Evolutionary conservation across 257 asterid genomes (phyloP), one percentile per base, ranked within the genome.

Genomic region (Solanum rostratum): DNA sequence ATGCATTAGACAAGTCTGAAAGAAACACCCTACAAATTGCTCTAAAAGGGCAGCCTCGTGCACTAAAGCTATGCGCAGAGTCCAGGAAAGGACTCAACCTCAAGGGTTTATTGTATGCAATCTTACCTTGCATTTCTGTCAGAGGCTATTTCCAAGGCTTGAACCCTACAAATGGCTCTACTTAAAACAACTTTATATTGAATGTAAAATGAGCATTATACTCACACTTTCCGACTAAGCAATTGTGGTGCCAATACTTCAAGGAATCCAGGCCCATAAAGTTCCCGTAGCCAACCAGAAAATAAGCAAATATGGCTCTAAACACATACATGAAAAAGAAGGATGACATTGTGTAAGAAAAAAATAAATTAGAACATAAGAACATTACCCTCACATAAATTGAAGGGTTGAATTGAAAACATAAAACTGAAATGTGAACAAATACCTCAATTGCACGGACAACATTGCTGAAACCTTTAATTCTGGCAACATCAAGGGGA

Each of bases 401-500:
- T 50, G 60, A 78, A 29, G 63, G 29, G 9, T 11, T 29, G 82
- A 78, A 50, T 29, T 30, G 37, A 53, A 22, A 50, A 22, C 68
- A 66, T 83, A 83, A 83, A 50, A 41, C 20, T 41, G 63, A 63
- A 79, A 79, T 46, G 57, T 74, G 82, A 37, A 78, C 62, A 79
- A 46, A 66, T 93, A 97, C 99, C 99, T 97, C 99, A 84, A 97
- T 92, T 86, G 94, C 88, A 39, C 98, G 93, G 60, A 97, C 99
- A 78, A 97, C 92, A 84, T 93, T 95, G 86, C 90, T 90, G 87
- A 73, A 92, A 37, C 97, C 98, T 88, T 97, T 97, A 89, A 88
- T 83, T 91, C 99, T 91, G 33, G 99, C 98, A 88, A 97, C 88
- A 80, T 97, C 99, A 71, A 97, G 95, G 79, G 99, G 98, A 49